Evolutionary conservation across 306 rosid genomes (phyloP).

Genomic region (Vicia villosa): DNA sequence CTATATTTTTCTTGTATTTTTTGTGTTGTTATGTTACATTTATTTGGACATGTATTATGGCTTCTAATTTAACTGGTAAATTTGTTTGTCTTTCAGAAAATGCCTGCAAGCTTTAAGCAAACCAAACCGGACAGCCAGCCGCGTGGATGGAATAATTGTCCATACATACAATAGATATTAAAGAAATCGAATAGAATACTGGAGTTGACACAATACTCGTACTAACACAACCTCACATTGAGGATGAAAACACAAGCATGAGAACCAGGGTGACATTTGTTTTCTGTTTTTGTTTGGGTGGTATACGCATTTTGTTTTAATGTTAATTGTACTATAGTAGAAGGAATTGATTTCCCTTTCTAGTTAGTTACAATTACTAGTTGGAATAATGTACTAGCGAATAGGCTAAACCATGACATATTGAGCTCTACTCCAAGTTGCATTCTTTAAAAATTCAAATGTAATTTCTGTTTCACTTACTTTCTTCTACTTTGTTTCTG

Average conservation of each 20-base stretch:
- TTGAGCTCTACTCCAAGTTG: constrained; percentile 3
- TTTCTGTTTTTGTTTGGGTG: constrained; percentile 1
- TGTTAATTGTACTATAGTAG: constrained; percentile 1
- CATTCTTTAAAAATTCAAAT: not conserved
- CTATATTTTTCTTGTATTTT: too few relatives aligned
- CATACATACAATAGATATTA: not conserved
- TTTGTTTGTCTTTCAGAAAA: constrained; percentile 42
- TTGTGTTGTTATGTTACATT: not conserved
- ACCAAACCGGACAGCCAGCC: constrained; percentile 27
- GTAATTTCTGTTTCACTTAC: not conserved
- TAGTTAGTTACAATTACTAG: constrained; percentile 4
- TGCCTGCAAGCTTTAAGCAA: constrained; percentile 39
- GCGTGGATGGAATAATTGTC: constrained; percentile 10
- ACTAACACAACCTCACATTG: constrained; percentile 37
- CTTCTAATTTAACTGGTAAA: constrained; percentile 32
- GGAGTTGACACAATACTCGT: constrained; percentile 28
- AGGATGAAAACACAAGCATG: not conserved
- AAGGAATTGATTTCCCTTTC: not conserved
- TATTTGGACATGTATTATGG: not conserved
- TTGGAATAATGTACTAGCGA: constrained; percentile 23
- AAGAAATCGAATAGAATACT: constrained; percentile 29
- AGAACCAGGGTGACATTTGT: constrained; percentile 22
- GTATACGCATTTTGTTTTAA: constrained; percentile 10
- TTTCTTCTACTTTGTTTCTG: not conserved
- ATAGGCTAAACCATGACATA: constrained; percentile 1